Evolutionary conservation across 148 eudicot genomes (phyloP).

Genomic region (Silene uniflora): DNA sequence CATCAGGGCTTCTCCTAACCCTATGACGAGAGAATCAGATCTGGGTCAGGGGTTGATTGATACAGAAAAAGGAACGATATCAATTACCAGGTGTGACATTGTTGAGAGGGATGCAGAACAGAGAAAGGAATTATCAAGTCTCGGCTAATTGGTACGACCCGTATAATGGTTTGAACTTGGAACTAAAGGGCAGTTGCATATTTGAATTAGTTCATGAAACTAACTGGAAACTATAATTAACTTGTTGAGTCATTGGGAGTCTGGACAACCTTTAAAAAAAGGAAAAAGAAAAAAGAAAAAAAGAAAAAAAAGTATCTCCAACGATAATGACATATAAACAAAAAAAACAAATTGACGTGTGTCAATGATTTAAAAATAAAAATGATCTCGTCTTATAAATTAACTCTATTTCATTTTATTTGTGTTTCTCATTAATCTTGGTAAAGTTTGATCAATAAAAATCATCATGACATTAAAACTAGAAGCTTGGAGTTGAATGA

Average conservation of each 20-base stretch:
- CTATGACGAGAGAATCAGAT: not conserved
- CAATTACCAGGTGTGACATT: not conserved
- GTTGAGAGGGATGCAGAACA: not conserved
- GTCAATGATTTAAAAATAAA: too few species aligned
- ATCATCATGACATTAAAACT: too few species aligned
- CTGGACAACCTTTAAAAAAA: not conserved
- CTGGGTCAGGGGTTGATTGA: not conserved
- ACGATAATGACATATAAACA: too few species aligned
- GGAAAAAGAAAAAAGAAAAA: too few species aligned
- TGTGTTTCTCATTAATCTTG: too few species aligned
- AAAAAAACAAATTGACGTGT: too few species aligned
- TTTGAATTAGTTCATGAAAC: not conserved
- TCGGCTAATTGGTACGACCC: not conserved
- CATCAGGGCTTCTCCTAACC: not conserved
- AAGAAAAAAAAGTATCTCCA: too few species aligned
- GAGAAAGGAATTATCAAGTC: not conserved
- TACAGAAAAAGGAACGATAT: not conserved
- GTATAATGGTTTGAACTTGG: not conserved
- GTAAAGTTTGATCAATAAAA: too few species aligned
- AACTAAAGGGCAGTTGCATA: not conserved
- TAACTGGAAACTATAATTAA: not conserved
- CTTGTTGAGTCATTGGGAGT: not conserved
- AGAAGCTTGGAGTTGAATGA: too few species aligned
- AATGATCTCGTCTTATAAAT: too few species aligned
- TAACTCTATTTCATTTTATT: too few species aligned